phyloP scores from a whole-genome alignment of 805 yeast species.

The Cyberlindnera maclurae region DNA sequence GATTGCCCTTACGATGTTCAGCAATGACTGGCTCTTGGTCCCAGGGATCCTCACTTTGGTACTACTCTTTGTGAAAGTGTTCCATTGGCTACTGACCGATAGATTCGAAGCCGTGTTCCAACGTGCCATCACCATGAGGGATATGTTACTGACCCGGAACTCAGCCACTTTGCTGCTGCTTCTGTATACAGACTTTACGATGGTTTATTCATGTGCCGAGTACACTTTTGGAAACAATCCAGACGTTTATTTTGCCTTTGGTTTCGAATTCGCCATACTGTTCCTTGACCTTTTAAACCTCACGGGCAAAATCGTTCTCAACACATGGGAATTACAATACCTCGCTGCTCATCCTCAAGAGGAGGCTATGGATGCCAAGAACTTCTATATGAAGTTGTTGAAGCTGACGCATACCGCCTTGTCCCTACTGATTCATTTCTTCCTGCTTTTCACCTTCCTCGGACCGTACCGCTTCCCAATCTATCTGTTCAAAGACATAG shows the following conservation, averaged over 20 bases:
- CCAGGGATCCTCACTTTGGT: slow-evolving; percentile 31
- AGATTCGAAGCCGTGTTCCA: slow-evolving; percentile 43
- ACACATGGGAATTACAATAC: slow-evolving; percentile 49
- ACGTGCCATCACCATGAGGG: slow-evolving; percentile 28
- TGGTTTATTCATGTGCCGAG: slow-evolving; percentile 50
- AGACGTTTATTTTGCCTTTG: slow-evolving; percentile 56
- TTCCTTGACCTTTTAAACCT: slow-evolving; percentile 45
- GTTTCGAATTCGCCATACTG: slow-evolving; percentile 67
- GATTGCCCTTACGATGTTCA: slow-evolving; percentile 47
- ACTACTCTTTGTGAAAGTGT: slow-evolving; percentile 50
- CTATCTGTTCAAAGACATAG: slow-evolving; percentile 43
- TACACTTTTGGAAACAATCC: slow-evolving; percentile 33
- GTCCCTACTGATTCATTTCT: slow-evolving; percentile 40
- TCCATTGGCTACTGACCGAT: slow-evolving; percentile 65
- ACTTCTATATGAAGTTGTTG: slow-evolving; percentile 48
- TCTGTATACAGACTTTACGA: slow-evolving; percentile 40
- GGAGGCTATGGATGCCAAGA: slow-evolving; percentile 67
- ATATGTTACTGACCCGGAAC: slow-evolving; percentile 32
- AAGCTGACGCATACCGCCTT: slow-evolving; percentile 44
- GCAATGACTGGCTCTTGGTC: slow-evolving; percentile 40
- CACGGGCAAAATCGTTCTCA: slow-evolving; percentile 40
- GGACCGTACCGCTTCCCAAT: slow-evolving; percentile 38
- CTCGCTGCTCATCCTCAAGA: slow-evolving; percentile 44
- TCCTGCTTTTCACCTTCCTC: slow-evolving; percentile 39
- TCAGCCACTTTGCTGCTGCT: slow-evolving; percentile 39